Base-by-base conservation (phyloP, 305 asterid species). In the Solanum chacoense region DNA sequence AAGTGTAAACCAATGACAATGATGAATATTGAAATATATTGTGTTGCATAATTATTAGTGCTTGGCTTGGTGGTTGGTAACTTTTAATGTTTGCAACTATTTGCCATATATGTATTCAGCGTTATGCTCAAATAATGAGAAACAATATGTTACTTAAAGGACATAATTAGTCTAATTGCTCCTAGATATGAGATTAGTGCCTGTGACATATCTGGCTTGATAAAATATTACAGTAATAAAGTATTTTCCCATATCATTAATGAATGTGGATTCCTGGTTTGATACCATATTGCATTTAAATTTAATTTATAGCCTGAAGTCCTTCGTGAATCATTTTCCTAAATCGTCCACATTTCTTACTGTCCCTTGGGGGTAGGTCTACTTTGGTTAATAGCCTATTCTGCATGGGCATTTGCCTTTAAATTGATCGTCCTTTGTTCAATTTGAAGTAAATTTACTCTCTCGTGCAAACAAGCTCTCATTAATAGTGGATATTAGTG, bases 401-500 rank as follows among this genome's bases (percentile, higher is more conserved):
- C 31, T 10, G 67, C 45, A 31, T 11, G 20, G 73, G 31, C 34
- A 22, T 76, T 22, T 45, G 24, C 40, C 31, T 12, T 75, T 45
- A 28, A 34, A 42, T 50, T 22, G 31, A 38, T 73, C 3, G 9
- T 73, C 34, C 24, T 31, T 74, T 29, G 65, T 74, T 74, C 22
- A 8, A 31, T 81, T 3, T 50, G 42, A 50, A 83, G 20, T 31
- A 45, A 55, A 83, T 50, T 83, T 29, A 11, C 87, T 45, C 32
- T 29, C 40, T 84, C 72, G 2, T 84, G 7, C 34, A 38, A 55
- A 55, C n/a, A 84, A 20, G 73, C 42, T 55, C 87, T 22, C 3
- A 13, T 55, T 32, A 92, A 85, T 87, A 76, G 94, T 91, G 86
- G 88, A 36, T 55, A 50, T 18, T 31, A 83, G 14, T 34, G 89